Evolutionary conservation across 1,284 basidiomycete species (phyloP).

Genomic region (Fistulina hepatica): DNA sequence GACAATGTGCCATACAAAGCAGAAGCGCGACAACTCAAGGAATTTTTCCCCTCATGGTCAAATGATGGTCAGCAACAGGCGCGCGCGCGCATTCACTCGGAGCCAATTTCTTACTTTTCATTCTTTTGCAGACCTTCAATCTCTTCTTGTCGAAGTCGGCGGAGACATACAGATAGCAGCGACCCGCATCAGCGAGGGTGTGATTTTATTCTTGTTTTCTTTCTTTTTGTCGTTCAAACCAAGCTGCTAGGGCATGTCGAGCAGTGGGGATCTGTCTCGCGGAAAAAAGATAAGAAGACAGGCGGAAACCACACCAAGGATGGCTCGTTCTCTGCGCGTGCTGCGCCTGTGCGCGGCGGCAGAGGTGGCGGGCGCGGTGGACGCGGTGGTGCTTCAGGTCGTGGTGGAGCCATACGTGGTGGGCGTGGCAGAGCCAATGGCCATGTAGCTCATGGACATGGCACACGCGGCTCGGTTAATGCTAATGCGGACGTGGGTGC

Average conservation of each 20-base stretch:
- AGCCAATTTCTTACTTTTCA: conserved; percentile 19
- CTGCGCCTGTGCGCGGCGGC: conserved; percentile 43
- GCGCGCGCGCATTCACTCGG: conserved; percentile 11
- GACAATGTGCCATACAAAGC: conserved; percentile 35
- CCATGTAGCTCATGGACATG: too few species aligned
- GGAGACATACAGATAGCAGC: conserved; percentile 72
- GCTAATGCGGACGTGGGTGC: too few species aligned
- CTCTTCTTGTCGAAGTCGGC: conserved; percentile 58
- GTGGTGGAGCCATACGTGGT: conserved; percentile 40
- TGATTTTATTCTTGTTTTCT: conserved; percentile 13
- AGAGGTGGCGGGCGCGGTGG: conserved; percentile 56
- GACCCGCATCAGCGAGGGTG: conserved; percentile 73
- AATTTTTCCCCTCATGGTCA: conserved; percentile 70
- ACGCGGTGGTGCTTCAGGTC: conserved; percentile 42
- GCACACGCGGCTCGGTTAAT: too few species aligned
- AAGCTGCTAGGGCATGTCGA: conserved; percentile 54
- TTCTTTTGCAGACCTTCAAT: conserved; percentile 53
- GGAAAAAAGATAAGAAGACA: conserved; percentile 82
- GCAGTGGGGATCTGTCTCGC: conserved; percentile 80
- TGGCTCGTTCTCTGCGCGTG: conserved; percentile 33
- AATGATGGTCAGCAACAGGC: conserved; percentile 47
- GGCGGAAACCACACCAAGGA: too few species aligned
- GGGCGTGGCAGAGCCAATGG: conserved; percentile 27
- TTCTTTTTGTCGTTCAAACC: conserved; percentile 8
- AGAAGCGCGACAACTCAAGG: conserved; percentile 56